Conservation (phyloP, 2,329 filamentous ascomycete species). For the Curvularia spicifera region DNA sequence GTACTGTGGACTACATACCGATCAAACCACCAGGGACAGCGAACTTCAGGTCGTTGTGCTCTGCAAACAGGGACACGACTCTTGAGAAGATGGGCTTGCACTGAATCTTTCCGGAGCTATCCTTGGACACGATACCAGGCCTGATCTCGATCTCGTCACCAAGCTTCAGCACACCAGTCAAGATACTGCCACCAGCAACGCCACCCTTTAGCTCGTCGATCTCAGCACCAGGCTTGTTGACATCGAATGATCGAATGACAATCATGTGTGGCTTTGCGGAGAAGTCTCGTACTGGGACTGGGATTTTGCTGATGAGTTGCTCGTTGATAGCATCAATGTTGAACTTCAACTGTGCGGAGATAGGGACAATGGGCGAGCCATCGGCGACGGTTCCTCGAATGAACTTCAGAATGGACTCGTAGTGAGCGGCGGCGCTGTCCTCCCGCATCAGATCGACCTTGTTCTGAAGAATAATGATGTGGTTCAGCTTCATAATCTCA, state of each 20-base stretch:
- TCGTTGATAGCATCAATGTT: constrained; percentile 99
- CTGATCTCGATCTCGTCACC: constrained; percentile 98
- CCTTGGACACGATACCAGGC: constrained; percentile 96
- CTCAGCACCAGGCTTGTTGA: constrained; percentile 99
- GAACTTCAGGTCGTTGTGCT: constrained; percentile 98
- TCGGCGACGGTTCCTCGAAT: constrained; percentile 97
- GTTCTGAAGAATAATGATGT: constrained; percentile 99
- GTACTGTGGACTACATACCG: constrained; percentile 49
- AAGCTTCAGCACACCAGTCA: constrained; percentile 95
- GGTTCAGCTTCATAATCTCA: constrained; percentile 99
- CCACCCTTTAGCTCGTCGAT: constrained; percentile 98
- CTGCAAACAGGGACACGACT: constrained; percentile 93
- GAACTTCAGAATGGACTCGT: constrained; percentile 97
- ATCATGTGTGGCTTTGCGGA: constrained; percentile 95
- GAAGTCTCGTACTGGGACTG: constrained; percentile 90
- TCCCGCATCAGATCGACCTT: constrained; percentile 99
- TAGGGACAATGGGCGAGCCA: constrained; percentile 93
- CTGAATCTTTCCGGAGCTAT: constrained; percentile 90
- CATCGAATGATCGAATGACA: constrained; percentile 97
- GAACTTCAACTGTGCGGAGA: constrained; percentile 97
- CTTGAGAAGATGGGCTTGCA: constrained; percentile 97
- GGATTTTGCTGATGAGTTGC: constrained; percentile 92
- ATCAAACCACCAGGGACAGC: constrained; percentile 97
- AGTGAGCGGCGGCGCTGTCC: constrained; percentile 90
- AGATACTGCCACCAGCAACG: constrained; percentile 95